Percentiles rank a stretch among this genome's conserved stretches.
phyloP scores from a whole-genome alignment of 169 alveolate genomes.

The Plasmodium blacklocki region DNA sequence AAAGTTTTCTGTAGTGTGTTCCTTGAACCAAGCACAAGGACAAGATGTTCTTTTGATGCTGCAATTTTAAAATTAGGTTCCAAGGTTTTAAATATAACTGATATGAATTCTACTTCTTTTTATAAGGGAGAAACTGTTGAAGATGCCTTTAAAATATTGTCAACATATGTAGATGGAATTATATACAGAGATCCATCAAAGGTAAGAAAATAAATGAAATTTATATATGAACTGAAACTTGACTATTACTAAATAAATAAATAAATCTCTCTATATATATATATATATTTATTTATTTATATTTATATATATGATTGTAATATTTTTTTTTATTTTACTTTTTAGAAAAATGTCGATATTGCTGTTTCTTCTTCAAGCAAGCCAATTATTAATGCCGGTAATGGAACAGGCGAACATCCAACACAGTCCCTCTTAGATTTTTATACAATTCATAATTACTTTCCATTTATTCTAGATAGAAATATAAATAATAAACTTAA shows the following conservation, averaged over 20 bases:
- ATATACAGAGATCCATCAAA: conserved; percentile 78
- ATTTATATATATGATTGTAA: no score
- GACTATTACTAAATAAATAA: neutral
- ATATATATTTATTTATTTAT: neutral
- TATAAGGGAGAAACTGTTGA: conserved; percentile 89
- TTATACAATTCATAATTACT: conserved; percentile 83
- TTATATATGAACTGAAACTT: neutral
- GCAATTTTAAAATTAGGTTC: conserved; percentile 89
- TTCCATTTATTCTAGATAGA: conserved; percentile 76
- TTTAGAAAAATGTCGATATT: conserved; percentile 63
- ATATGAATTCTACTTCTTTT: conserved; percentile 79
- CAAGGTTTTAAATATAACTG: conserved; percentile 79
- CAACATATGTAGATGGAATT: conserved; percentile 85
- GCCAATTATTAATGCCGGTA: conserved; percentile 89
- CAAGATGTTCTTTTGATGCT: conserved; percentile 90
- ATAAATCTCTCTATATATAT: neutral
- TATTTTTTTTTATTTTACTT: no score
- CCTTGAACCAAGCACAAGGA: conserved; percentile 89
- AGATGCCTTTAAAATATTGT: conserved; percentile 84
- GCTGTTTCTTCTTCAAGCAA: conserved; percentile 75
- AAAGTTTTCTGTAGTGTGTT: conserved; percentile 79
- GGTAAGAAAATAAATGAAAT: conserved; percentile 14
- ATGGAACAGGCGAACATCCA: conserved; percentile 91
- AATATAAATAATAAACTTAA: conserved; percentile 44
- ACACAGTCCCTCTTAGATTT: conserved; percentile 89